phyloP scores from a whole-genome alignment of 2,329 filamentous ascomycete genomes.

The Exophiala sideris region DNA sequence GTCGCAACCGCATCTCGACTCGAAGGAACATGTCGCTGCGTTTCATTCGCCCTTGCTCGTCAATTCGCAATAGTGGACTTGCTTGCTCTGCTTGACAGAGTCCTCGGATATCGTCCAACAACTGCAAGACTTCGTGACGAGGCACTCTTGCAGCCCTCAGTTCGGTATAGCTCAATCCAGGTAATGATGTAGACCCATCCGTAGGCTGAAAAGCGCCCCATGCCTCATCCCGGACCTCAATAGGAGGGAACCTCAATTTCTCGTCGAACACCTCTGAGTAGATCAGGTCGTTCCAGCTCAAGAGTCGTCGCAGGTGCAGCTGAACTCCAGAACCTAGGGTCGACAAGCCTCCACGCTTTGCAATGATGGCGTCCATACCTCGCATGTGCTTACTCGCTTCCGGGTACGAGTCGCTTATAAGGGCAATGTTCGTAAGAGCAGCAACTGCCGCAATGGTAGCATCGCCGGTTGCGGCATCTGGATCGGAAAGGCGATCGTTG shows the following conservation, averaged over 20 bases:
- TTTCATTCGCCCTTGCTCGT: constrained; percentile 14
- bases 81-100: constrained; percentile 13
- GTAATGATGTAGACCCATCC: neutral
- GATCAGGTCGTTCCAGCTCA: constrained; percentile 19
- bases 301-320: constrained; percentile 14
- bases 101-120: constrained; percentile 9
- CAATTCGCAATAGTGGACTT: neutral
- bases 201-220: constrained; percentile 9
- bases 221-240: constrained; percentile 15
- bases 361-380: constrained; percentile 9
- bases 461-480: constrained; percentile 3
- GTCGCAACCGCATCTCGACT: constrained; percentile 11
- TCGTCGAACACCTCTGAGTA: constrained; percentile 20
- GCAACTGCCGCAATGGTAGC: constrained; percentile 16
- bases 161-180: constrained; percentile 7
- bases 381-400: constrained; percentile 20
- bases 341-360: constrained; percentile 15
- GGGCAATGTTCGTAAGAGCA: constrained; percentile 17
- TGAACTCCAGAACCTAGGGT: constrained; percentile 7
- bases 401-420: constrained; percentile 8
- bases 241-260: constrained; percentile 9
- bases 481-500: constrained; percentile 15
- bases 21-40: constrained; percentile 14
- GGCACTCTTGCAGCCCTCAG: constrained; percentile 4
- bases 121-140: constrained; percentile 5